Base-by-base conservation (phyloP, 1,139 yeast species). In the Debaryomyces sp. region DNA sequence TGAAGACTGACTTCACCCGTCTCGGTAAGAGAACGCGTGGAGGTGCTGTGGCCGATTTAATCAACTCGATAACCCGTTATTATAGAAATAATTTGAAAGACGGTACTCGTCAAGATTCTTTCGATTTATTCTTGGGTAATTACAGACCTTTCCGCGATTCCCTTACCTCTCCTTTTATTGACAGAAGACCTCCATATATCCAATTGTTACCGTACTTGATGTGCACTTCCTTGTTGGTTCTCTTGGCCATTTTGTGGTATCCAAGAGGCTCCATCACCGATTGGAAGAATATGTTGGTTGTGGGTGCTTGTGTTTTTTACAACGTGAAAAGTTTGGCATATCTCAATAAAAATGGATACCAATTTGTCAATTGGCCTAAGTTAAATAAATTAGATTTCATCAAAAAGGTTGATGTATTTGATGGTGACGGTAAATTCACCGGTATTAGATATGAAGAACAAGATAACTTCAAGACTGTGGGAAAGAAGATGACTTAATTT, bases 61-160 rank as follows among this genome's bases (percentile, higher is more conserved):
- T 78, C 51, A 95, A 94, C 68, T 92, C 98, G 15, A 79, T 89
- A 47, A 81, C 90, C 12, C 82, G 99, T 62, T 95, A 92, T 68
- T 79, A 88, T 62, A 85, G 81, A 64, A 94, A 95, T 71, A 94
- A 95, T 68, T 84, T 84, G 58, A 74, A 75, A 40, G 99, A 94
- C 70, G 99, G 99, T 2, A 81, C 85, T 41, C 86, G 99, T 66
- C 99, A 95, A 70, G 99, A 95, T 66, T 87, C 96, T 3, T 94
- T 79, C 68, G 98, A 94, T 64, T 75, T 94, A 63, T 85, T 94
- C 62, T 76, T 94, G 58, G 99, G 99, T 43, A 78, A 78, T 48
- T 88, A 80, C 63, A 75, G 76, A 48, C 96, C 98, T 4, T 83
- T 65, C 58, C 73, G 70, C 54, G 85, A 81, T 56, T 70, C 81